phyloP scores from a whole-genome alignment of 2,329 filamentous ascomycete species.

The Trichoderma pleuroti region DNA sequence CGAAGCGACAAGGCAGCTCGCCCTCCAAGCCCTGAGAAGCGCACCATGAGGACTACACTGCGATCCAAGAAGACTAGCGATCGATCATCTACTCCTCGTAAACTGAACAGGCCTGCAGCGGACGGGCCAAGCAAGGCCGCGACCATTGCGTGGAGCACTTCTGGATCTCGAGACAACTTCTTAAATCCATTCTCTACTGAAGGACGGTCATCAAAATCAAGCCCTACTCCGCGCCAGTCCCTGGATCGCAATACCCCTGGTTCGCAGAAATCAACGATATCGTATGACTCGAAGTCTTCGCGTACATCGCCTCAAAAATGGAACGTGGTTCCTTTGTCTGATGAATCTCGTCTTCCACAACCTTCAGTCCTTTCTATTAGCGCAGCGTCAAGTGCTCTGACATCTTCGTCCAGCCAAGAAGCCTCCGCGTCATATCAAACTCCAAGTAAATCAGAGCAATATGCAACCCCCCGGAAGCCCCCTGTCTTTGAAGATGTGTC shows the following conservation, averaged over 20 bases:
- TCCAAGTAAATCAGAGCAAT: not conserved
- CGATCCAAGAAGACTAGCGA: constrained; percentile 48
- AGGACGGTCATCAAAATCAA: constrained; percentile 25
- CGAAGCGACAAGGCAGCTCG: constrained; percentile 41
- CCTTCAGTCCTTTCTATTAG: constrained; percentile 51
- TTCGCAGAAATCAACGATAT: constrained; percentile 47
- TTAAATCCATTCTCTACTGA: constrained; percentile 25
- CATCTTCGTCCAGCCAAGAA: constrained; percentile 30
- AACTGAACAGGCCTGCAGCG: constrained; percentile 39
- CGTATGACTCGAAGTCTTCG: constrained; percentile 33
- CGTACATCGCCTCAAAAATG: constrained; percentile 31
- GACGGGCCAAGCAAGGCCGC: constrained; percentile 63
- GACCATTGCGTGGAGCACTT: constrained; percentile 57
- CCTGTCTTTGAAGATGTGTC: not conserved
- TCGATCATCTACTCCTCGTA: constrained; percentile 40
- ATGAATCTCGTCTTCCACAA: constrained; percentile 23
- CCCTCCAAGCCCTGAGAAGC: constrained; percentile 57
- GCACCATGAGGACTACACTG: constrained; percentile 60
- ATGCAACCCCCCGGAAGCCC: not conserved
- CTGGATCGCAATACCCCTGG: constrained; percentile 37
- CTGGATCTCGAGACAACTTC: constrained; percentile 40
- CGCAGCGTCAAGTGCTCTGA: constrained; percentile 55
- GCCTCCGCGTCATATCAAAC: not conserved
- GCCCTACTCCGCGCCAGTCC: constrained; percentile 25
- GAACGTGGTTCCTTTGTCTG: constrained; percentile 40